These are phyloP conservation scores for Lachancea sp. DNA, from an alignment of 805 yeast species.

Conservation along the genomic window DNA sequence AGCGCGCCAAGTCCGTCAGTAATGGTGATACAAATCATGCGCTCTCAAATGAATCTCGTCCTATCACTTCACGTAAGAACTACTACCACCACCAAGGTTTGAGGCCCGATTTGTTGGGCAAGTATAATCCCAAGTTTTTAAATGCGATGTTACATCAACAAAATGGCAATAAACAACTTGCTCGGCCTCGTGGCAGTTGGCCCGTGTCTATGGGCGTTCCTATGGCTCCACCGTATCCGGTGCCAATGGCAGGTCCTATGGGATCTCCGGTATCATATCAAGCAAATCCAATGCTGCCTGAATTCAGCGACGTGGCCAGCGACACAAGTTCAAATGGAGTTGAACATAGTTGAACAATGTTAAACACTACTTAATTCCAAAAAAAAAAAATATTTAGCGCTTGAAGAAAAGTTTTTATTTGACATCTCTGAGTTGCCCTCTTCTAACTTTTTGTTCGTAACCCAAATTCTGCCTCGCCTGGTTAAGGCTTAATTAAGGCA, in stretches of 20 bases:
- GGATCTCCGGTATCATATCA: background rate
- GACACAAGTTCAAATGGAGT: background rate
- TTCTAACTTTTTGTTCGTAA: too few relatives aligned
- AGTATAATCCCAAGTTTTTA: conserved; percentile 25
- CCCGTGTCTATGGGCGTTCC: conserved; percentile 9
- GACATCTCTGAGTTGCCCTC: too few relatives aligned
- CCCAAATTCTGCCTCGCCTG: too few relatives aligned
- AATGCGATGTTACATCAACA: conserved; percentile 25
- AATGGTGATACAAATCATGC: conserved; percentile 6
- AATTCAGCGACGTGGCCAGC: background rate
- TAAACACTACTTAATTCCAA: background rate
- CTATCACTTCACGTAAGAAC: conserved; percentile 3
- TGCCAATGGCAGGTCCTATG: background rate
- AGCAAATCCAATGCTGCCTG: background rate
- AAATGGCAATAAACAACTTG: conserved; percentile 2
- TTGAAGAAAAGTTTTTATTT: too few relatives aligned
- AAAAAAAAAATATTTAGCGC: too few relatives aligned
- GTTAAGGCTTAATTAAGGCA: too few relatives aligned
- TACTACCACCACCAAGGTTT: conserved; percentile 1
- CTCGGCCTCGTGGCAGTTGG: conserved; percentile 12
- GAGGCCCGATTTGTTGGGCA: conserved; percentile 7
- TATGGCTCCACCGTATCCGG: conserved; percentile 6
- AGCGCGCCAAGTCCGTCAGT: conserved; percentile 16
- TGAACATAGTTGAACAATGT: background rate
- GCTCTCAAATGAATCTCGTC: background rate